Percentiles rank a stretch among this genome's conserved stretches.
phyloP scores from a whole-genome alignment of 176 grass and related monocot species.

The Zea mays region DNA sequence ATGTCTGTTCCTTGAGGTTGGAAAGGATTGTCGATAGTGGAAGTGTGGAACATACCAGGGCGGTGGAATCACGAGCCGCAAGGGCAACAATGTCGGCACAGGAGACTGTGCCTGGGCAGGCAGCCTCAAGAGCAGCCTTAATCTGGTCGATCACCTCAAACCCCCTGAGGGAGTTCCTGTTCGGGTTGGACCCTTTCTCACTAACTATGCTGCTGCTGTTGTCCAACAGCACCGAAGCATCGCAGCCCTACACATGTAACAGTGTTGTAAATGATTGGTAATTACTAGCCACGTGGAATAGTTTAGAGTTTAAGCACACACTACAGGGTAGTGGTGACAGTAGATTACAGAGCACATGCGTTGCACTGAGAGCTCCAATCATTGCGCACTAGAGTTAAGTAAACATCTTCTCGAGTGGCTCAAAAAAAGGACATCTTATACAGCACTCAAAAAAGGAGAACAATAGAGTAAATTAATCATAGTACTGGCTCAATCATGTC shows the following conservation, averaged over 20 bases:
- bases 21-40: not conserved
- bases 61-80: slow-evolving; percentile 57
- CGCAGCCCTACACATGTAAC: slow-evolving; percentile 60
- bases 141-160: slow-evolving; percentile 84
- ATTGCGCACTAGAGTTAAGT: slow-evolving; percentile 32
- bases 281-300: slow-evolving; percentile 20
- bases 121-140: slow-evolving; percentile 58
- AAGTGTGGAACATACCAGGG: slow-evolving; percentile 54
- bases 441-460: not conserved
- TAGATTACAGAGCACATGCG: too few species aligned
- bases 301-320: not conserved
- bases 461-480: slow-evolving; percentile 29
- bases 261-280: slow-evolving; percentile 1
- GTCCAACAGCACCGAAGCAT: slow-evolving; percentile 81
- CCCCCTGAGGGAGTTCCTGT: slow-evolving; percentile 64
- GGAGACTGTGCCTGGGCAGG: slow-evolving; percentile 68
- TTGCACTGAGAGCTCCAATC: slow-evolving; percentile 17
- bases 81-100: slow-evolving; percentile 74
- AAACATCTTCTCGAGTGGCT: not conserved
- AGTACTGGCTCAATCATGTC: slow-evolving; percentile 32
- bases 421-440: not conserved
- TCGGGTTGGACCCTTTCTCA: slow-evolving; percentile 78
- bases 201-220: slow-evolving; percentile 69
- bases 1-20: not conserved
- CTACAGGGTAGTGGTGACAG: too few species aligned